A percentile compares a stretch with the other conserved stretches of the same genome.
Evolutionary conservation across 768 basidiomycete genomes (phyloP).

Genomic region (Phaffia australis): DNA sequence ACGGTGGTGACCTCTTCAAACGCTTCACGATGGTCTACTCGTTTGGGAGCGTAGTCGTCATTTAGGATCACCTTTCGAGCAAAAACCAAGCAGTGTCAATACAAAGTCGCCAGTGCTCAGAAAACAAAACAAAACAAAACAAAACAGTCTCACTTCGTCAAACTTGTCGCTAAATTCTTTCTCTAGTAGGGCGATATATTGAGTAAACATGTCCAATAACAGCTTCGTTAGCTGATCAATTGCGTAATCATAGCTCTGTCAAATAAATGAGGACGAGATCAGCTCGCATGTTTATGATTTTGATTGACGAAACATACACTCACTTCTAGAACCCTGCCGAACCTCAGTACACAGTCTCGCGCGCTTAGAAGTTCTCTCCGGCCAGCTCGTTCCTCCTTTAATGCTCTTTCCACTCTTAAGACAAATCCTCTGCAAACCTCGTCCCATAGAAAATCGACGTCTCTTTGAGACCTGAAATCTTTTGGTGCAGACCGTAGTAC

Average conservation of each 20-base stretch:
- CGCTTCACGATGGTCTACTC: constrained; percentile 48
- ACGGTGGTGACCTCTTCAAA: constrained; percentile 62
- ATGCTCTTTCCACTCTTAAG: constrained; percentile 57
- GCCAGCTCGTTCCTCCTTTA: constrained; percentile 57
- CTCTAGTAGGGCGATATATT: constrained; percentile 68
- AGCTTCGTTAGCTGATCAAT: constrained; percentile 70
- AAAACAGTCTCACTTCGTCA: constrained; percentile 51
- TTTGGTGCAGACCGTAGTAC: constrained; percentile 76
- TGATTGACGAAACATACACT: constrained; percentile 22
- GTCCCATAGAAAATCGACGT: constrained; percentile 94
- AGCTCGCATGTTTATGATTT: neutral
- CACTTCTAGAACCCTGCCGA: constrained; percentile 88
- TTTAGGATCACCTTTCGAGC: constrained; percentile 57
- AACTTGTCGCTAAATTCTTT: constrained; percentile 69
- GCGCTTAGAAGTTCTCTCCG: constrained; percentile 68
- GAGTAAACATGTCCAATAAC: constrained; percentile 78
- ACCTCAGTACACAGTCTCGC: constrained; percentile 72
- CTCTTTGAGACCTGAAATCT: constrained; percentile 70
- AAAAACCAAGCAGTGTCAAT: neutral
- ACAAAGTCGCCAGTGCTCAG: neutral
- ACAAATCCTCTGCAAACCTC: constrained; percentile 64
- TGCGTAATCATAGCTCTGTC: constrained; percentile 76
- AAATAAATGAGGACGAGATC: neutral
- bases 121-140: neutral
- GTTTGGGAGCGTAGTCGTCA: constrained; percentile 86